phyloP scores from a whole-genome alignment of 2,329 filamentous ascomycete species.

The Neurospora sp. region DNA sequence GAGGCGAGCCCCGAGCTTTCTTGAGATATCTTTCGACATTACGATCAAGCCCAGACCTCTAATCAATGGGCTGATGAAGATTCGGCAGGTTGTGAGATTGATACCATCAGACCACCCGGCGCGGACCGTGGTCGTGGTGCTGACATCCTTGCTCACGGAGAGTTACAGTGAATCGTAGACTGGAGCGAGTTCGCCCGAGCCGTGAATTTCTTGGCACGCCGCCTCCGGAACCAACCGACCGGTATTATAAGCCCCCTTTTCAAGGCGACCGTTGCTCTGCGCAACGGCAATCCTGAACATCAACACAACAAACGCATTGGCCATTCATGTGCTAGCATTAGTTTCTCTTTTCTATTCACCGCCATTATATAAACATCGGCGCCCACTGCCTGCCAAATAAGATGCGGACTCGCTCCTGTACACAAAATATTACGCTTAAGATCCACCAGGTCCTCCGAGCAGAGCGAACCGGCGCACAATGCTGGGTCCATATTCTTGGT shows the following conservation, averaged over 20 bases:
- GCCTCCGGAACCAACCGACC: neutral
- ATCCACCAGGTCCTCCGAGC: constrained; percentile 80
- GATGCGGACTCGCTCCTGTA: constrained; percentile 10
- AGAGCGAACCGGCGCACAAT: constrained; percentile 93
- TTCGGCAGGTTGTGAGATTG: neutral
- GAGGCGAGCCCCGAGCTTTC: neutral
- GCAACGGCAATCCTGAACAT: neutral
- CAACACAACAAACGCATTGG: neutral
- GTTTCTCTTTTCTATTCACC: constrained; percentile 15
- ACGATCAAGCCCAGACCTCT: neutral
- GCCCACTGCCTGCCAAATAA: constrained; percentile 9
- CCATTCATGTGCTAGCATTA: neutral
- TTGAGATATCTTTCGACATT: neutral
- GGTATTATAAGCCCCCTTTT: neutral
- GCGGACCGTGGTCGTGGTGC: neutral
- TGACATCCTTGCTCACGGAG: neutral
- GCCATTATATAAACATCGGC: constrained; percentile 9
- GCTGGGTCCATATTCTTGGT: constrained; percentile 91
- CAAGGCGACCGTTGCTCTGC: neutral
- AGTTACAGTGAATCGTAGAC: neutral
- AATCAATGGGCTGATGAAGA: neutral
- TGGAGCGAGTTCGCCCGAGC: neutral
- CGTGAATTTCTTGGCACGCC: neutral
- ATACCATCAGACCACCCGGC: neutral
- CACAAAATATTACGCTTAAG: constrained; percentile 31